phyloP scores from a whole-genome alignment of 495 filamentous ascomycete genomes.

The Darksidea phi region DNA sequence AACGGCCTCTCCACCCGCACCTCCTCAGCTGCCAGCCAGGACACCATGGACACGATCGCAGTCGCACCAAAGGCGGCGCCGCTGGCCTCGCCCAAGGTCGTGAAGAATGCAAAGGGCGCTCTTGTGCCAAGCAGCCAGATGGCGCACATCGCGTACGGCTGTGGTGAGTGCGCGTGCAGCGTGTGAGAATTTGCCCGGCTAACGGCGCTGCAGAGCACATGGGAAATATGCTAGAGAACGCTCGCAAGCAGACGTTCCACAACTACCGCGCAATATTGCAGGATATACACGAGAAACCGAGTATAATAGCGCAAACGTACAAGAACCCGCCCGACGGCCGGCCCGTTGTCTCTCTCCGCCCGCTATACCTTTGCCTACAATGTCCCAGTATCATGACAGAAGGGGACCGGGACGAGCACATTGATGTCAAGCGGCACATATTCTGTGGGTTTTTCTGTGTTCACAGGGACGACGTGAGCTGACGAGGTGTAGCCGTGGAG shows the following conservation, averaged over 20 bases:
- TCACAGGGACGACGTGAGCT: conserved; percentile 22
- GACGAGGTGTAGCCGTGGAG: conserved; percentile 64
- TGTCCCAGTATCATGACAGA: conserved; percentile 60
- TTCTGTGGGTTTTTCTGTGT: conserved; percentile 55
- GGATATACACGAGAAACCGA: conserved; percentile 35
- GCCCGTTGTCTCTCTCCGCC: conserved; percentile 53
- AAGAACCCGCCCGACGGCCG: conserved; percentile 34
- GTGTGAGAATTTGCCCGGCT: conserved; percentile 15
- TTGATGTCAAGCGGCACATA: conserved; percentile 56
- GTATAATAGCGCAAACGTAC: conserved; percentile 36
- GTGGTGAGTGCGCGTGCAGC: conserved; percentile 31
- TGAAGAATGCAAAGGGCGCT: conserved; percentile 39
- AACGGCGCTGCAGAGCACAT: conserved; percentile 37
- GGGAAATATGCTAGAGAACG: conserved; percentile 35
- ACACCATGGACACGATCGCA: conserved; percentile 39
- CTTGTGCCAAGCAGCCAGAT: conserved; percentile 29
- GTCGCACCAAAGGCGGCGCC: conserved; percentile 32
- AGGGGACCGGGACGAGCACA: conserved; percentile 58
- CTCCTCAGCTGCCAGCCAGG: background rate
- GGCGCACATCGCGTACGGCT: conserved; percentile 32
- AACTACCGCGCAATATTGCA: conserved; percentile 39
- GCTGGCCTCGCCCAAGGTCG: conserved; percentile 42
- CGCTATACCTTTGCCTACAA: conserved; percentile 64
- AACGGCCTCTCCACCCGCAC: background rate
- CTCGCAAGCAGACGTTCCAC: conserved; percentile 35